Percentiles rank a stretch among this genome's conserved stretches.
Evolutionary conservation across 257 asterid genomes (phyloP).

Genomic region (Datura wrightii): DNA sequence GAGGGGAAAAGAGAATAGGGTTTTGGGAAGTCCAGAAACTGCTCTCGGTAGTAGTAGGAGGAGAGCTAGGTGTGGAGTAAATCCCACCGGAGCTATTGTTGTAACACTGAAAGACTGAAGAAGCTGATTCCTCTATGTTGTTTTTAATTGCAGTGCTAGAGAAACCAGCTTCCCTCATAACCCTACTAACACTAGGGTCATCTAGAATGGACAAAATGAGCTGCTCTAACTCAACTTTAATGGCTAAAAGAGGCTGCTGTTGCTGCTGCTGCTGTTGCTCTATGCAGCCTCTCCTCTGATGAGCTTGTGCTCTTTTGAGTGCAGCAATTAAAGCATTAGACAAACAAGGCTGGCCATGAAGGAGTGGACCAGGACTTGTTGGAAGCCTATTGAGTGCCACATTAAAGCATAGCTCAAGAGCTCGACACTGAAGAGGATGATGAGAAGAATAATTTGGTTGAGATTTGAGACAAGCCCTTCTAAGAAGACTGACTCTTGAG

Average conservation of each 20-base stretch:
- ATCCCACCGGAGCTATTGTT: conserved; percentile 64
- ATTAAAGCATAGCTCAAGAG: conserved; percentile 87
- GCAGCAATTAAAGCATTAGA: conserved; percentile 88
- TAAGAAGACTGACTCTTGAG: conserved; percentile 60
- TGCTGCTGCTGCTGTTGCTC: conserved; percentile 71
- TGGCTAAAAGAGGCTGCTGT: conserved; percentile 53
- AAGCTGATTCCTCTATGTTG: conserved; percentile 51
- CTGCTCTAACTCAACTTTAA: conserved; percentile 79
- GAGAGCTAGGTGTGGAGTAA: conserved; percentile 73
- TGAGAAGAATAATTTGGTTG: conserved; percentile 42
- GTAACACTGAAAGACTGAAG: conserved; percentile 61
- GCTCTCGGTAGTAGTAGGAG: conserved; percentile 38
- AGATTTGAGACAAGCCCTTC: conserved; percentile 74
- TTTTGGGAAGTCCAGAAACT: conserved; percentile 46
- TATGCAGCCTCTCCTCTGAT: conserved; percentile 71
- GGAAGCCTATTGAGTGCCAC: conserved; percentile 90
- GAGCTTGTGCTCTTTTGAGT: conserved; percentile 80
- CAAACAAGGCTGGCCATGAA: conserved; percentile 73
- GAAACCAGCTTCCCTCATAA: conserved; percentile 90
- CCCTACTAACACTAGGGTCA: conserved; percentile 87
- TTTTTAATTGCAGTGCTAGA: conserved; percentile 64
- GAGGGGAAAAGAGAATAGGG: conserved; percentile 51
- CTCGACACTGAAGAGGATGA: conserved; percentile 63
- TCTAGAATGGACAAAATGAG: conserved; percentile 75
- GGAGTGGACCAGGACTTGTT: conserved; percentile 62